Conservation (phyloP, 129 eudicot genomes). For the Calendula officinalis region DNA sequence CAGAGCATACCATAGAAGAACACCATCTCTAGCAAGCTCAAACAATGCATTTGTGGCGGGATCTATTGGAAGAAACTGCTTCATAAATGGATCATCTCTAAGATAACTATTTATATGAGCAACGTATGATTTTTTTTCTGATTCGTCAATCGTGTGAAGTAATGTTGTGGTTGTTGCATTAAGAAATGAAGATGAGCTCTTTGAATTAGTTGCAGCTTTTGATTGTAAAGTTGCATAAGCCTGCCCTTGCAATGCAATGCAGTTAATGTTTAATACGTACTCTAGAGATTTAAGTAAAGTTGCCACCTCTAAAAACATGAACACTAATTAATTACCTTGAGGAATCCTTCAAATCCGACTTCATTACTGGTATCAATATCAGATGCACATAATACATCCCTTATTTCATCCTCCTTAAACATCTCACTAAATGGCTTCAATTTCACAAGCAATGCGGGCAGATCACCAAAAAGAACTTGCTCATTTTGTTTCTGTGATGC, state of each 20-base stretch:
- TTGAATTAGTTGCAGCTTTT: slow-evolving; percentile 47
- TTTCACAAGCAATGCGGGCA: slow-evolving; percentile 67
- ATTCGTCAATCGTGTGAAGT: slow-evolving; percentile 72
- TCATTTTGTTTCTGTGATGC: slow-evolving; percentile 57
- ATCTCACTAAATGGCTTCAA: slow-evolving; percentile 48
- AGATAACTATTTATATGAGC: slow-evolving; percentile 93
- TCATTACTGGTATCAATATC: slow-evolving; percentile 43
- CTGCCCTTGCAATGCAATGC: slow-evolving; percentile 45
- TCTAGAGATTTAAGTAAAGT: neutral
- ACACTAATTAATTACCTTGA: slow-evolving; percentile 44
- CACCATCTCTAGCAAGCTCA: slow-evolving; percentile 93
- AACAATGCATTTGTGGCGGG: slow-evolving; percentile 71
- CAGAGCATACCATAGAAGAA: slow-evolving; percentile 80
- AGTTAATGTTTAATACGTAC: slow-evolving; percentile 8
- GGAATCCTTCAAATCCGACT: slow-evolving; percentile 77
- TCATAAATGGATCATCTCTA: slow-evolving; percentile 84
- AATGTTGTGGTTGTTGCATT: slow-evolving; percentile 81
- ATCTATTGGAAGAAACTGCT: slow-evolving; percentile 95
- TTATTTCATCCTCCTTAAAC: slow-evolving; percentile 67
- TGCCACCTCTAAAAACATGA: neutral
- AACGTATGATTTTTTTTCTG: slow-evolving; percentile 88
- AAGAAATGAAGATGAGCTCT: slow-evolving; percentile 65
- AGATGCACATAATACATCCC: slow-evolving; percentile 38
- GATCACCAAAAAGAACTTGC: slow-evolving; percentile 50
- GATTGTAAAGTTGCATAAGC: slow-evolving; percentile 62